Percentiles rank a stretch among this genome's conserved stretches.
These are phyloP conservation scores for Musa troglodytarum DNA, from an alignment of 176 grass and related monocot genomes.

Conservation along the genomic window DNA sequence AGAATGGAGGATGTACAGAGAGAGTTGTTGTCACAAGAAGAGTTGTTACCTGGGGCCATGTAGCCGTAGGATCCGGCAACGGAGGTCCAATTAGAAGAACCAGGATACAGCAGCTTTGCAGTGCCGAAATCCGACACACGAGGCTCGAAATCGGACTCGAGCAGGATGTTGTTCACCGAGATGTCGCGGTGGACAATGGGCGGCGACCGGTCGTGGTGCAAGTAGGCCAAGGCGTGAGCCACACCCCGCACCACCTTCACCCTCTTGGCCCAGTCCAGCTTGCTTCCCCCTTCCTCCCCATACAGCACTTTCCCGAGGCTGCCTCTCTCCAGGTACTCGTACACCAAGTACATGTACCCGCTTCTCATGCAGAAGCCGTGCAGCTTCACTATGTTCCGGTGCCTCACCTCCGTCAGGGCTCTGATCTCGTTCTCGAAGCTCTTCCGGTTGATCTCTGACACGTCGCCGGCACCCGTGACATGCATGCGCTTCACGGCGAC, in stretches of 20 bases:
- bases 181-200: conserved; percentile 7
- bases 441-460: conserved; percentile 29
- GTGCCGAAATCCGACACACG: conserved; percentile 19
- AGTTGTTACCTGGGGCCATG: conserved; percentile 4
- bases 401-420: conserved; percentile 9
- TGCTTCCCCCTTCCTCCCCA: neutral
- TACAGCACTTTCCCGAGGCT: conserved; percentile 7
- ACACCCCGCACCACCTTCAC: conserved; percentile 14
- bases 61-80: conserved; percentile 18
- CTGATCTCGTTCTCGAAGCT: conserved; percentile 18
- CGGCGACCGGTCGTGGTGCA: conserved; percentile 5
- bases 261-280: conserved; percentile 3
- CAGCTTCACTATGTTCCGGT: conserved; percentile 20
- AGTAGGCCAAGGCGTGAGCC: conserved; percentile 8
- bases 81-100: conserved; percentile 12
- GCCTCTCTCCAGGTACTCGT: conserved; percentile 17
- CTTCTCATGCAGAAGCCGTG: conserved; percentile 4
- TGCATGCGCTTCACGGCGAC: conserved; percentile 69
- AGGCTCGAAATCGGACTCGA: conserved; percentile 10
- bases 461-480: conserved; percentile 20
- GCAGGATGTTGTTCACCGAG: conserved; percentile 17
- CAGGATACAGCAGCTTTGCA: conserved; percentile 1
- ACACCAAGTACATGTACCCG: conserved; percentile 6
- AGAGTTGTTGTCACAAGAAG: neutral
- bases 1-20: too few relatives aligned